Percentiles rank a stretch among this genome's conserved stretches.
These are phyloP conservation scores for Hymenoscyphus linearis DNA, from an alignment of 2,329 filamentous ascomycete genomes.

Conservation along the genomic window DNA sequence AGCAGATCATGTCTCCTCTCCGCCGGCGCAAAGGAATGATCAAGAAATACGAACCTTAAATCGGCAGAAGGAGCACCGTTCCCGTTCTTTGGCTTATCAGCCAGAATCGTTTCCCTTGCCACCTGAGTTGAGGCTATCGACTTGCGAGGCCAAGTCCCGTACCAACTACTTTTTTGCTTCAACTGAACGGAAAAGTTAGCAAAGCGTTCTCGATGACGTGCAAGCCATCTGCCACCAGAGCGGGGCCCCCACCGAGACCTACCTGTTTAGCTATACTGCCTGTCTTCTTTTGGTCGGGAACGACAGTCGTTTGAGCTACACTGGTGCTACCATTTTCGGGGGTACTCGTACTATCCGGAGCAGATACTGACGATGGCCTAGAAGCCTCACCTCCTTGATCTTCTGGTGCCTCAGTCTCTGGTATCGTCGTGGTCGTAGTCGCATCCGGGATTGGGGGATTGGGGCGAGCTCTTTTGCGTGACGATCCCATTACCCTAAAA, in stretches of 20 bases:
- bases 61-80: conserved; percentile 19
- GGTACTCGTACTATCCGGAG: not conserved
- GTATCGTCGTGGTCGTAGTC: conserved; percentile 4
- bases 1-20: not conserved
- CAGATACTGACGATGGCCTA: not conserved
- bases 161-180: conserved; percentile 47
- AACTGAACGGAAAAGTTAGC: conserved; percentile 17
- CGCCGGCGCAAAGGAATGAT: not conserved
- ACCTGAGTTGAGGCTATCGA: conserved; percentile 55
- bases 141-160: conserved; percentile 57
- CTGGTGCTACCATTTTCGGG: not conserved
- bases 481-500: conserved; percentile 27
- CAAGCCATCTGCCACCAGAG: conserved; percentile 4
- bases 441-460: conserved; percentile 11
- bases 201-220: not conserved
- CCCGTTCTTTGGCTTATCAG: conserved; percentile 35
- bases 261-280: conserved; percentile 1
- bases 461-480: conserved; percentile 26
- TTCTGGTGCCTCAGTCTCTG: not conserved
- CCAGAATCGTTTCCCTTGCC: conserved; percentile 55
- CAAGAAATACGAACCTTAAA: conserved; percentile 11
- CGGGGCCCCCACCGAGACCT: conserved; percentile 11
- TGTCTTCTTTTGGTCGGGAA: not conserved
- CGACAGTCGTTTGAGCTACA: not conserved
- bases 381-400: not conserved